phyloP scores from a whole-genome alignment of 768 basidiomycete species.

The Suillus placidus region DNA sequence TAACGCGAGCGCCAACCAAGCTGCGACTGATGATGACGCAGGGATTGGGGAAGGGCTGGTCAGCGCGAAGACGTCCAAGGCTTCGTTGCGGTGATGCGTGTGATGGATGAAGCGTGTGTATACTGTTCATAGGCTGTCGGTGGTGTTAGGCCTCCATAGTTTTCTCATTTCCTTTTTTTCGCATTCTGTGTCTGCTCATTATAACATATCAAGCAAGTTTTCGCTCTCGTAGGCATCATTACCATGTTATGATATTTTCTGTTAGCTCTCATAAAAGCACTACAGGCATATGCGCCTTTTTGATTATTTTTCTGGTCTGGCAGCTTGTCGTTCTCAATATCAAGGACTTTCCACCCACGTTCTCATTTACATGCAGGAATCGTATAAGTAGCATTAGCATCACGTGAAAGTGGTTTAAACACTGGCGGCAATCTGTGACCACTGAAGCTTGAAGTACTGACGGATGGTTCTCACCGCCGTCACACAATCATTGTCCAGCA shows the following conservation, averaged over 20 bases:
- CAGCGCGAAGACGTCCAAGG: slow-evolving; percentile 23
- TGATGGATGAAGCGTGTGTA: neutral
- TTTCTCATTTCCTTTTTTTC: neutral
- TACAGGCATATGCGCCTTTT: neutral
- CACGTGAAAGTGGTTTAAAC: neutral
- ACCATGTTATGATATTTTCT: slow-evolving; percentile 3
- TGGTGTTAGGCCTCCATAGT: slow-evolving; percentile 6
- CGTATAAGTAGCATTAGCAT: neutral
- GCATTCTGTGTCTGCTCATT: slow-evolving; percentile 5
- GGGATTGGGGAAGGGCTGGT: slow-evolving; percentile 11
- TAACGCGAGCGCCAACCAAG: slow-evolving; percentile 52
- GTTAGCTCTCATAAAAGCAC: neutral
- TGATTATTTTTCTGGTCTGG: neutral
- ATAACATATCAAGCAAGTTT: slow-evolving; percentile 6
- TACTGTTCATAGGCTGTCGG: slow-evolving; percentile 2
- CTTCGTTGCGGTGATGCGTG: slow-evolving; percentile 16
- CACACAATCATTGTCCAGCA: too few species aligned
- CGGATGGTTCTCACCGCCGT: too few species aligned
- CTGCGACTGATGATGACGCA: slow-evolving; percentile 16
- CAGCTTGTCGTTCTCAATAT: slow-evolving; percentile 1
- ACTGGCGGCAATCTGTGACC: too few species aligned
- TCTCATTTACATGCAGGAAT: neutral
- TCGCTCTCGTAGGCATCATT: neutral
- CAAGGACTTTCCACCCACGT: neutral
- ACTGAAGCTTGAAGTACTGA: too few species aligned